Percentiles rank a stretch among this genome's conserved stretches.
These are phyloP conservation scores for Dothideomycetes sp. DNA, from an alignment of 2,329 filamentous ascomycete genomes.

Conservation along the genomic window DNA sequence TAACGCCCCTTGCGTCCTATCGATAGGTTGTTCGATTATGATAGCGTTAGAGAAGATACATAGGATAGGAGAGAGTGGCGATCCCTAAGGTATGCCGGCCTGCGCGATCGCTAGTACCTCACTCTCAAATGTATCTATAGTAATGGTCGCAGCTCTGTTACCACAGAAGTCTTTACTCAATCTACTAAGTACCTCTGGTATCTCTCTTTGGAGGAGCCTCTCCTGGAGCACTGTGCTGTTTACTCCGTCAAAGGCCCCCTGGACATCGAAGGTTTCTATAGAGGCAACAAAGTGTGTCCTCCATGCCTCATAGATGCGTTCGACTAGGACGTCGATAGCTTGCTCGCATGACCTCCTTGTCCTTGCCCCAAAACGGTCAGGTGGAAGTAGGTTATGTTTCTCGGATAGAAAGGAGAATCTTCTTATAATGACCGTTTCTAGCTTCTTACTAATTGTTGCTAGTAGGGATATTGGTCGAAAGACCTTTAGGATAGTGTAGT, in stretches of 20 bases:
- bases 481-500: background rate
- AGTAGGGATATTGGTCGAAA: background rate
- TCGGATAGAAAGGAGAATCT: background rate
- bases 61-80: conserved; percentile 29
- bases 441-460: background rate
- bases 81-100: conserved; percentile 25
- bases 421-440: background rate
- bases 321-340: conserved; percentile 25
- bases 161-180: conserved; percentile 23
- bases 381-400: conserved; percentile 22
- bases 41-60: conserved; percentile 33
- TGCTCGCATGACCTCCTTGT: conserved; percentile 29
- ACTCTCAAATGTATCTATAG: conserved; percentile 8
- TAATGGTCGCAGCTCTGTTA: conserved; percentile 18
- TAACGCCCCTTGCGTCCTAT: conserved; percentile 22
- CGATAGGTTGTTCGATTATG: conserved; percentile 27
- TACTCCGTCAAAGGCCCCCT: conserved; percentile 36
- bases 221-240: conserved; percentile 3
- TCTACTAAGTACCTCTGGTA: conserved; percentile 16
- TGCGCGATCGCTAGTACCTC: conserved; percentile 1
- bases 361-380: conserved; percentile 30
- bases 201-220: conserved; percentile 15
- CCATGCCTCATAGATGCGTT: conserved; percentile 26
- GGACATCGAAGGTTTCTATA: conserved; percentile 33
- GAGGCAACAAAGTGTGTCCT: conserved; percentile 24